phyloP scores from a whole-genome alignment of 805 yeast genomes.

The Spathaspora boniae region DNA sequence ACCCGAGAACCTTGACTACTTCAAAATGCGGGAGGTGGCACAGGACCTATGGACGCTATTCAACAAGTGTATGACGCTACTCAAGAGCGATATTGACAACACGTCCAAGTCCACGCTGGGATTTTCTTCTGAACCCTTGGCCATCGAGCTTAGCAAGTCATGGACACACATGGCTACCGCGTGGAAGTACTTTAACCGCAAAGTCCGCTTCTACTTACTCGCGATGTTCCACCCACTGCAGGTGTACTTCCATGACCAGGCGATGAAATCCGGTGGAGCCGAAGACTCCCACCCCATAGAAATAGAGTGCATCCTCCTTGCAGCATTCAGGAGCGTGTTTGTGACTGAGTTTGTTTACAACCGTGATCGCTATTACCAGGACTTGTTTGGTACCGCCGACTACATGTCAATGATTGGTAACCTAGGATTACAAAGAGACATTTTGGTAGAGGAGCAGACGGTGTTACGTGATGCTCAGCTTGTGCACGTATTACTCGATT shows the following conservation, averaged over 20 bases:
- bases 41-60: constrained; percentile 27
- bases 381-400: too few relatives aligned
- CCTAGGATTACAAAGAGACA: too few relatives aligned
- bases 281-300: constrained; percentile 13
- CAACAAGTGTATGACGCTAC: constrained; percentile 18
- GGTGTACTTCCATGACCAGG: constrained; percentile 14
- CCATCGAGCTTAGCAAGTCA: constrained; percentile 8
- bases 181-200: constrained; percentile 29
- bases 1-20: constrained; percentile 20
- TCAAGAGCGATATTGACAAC: constrained; percentile 18
- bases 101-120: not conserved
- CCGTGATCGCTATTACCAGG: too few relatives aligned
- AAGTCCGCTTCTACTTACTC: constrained; percentile 21
- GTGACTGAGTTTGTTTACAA: too few relatives aligned
- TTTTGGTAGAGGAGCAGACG: constrained; percentile 2
- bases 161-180: constrained; percentile 21
- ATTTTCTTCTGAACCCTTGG: not conserved
- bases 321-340: constrained; percentile 26
- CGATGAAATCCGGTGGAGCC: constrained; percentile 8
- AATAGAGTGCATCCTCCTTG: constrained; percentile 23
- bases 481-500: constrained; percentile 4
- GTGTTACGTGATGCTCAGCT: not conserved
- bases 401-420: too few relatives aligned
- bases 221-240: constrained; percentile 26
- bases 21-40: constrained; percentile 24